Conservation (phyloP, 441 rosid species). For the Gossypium schwendimanii region DNA sequence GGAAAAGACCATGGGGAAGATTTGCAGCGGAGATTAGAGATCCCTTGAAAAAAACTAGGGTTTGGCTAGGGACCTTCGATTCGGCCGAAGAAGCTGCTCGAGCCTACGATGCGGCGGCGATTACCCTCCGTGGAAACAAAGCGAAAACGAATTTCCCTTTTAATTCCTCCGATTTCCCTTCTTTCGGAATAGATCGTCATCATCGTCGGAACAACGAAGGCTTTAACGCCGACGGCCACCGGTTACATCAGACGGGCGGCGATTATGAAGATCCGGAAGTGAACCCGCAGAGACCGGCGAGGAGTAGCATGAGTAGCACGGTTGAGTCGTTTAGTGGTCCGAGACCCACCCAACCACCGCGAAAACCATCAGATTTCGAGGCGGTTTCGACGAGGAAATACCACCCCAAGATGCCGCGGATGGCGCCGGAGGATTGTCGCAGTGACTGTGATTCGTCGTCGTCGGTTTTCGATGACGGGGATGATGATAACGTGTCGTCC, state of each 20-base stretch:
- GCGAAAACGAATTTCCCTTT: constrained; percentile 57
- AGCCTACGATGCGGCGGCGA: constrained; percentile 59
- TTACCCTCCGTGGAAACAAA: constrained; percentile 43
- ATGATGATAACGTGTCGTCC: constrained; percentile 21
- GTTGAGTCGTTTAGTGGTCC: constrained; percentile 87
- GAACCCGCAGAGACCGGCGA: constrained; percentile 48
- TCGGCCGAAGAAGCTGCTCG: constrained; percentile 61
- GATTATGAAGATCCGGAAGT: constrained; percentile 21
- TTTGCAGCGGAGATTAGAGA: constrained; percentile 74
- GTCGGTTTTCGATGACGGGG: constrained; percentile 65
- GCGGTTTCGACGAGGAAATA: constrained; percentile 21
- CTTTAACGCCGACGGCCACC: constrained; percentile 27
- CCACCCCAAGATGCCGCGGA: constrained; percentile 44
- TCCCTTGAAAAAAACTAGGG: constrained; percentile 54
- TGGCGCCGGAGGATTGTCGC: constrained; percentile 69
- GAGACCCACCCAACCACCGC: constrained; percentile 17
- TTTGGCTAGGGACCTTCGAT: constrained; percentile 67
- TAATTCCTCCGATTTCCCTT: neutral
- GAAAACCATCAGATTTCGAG: constrained; percentile 9
- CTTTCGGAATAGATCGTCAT: constrained; percentile 12
- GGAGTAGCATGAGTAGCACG: constrained; percentile 91
- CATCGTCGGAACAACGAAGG: constrained; percentile 20
- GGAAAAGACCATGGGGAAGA: constrained; percentile 60
- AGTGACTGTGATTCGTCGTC: constrained; percentile 95
- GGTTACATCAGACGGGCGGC: constrained; percentile 32